phyloP scores from a whole-genome alignment of 2,329 filamentous ascomycete species.

The Penicillium sclerotiorum region DNA sequence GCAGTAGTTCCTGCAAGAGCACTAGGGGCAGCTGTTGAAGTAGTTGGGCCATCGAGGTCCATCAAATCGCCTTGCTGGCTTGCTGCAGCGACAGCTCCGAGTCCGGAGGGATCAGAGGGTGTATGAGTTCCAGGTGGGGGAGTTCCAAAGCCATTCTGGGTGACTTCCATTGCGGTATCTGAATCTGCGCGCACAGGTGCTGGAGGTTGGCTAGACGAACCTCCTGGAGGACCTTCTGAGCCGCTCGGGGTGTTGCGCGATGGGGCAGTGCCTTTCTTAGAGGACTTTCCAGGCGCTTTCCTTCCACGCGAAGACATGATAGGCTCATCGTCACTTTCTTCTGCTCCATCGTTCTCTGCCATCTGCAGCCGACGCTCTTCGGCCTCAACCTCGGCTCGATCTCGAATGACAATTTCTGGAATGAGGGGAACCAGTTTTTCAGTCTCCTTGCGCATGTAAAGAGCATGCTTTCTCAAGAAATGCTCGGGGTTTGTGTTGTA shows the following conservation, averaged over 20 bases:
- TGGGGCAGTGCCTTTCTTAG: constrained; percentile 65
- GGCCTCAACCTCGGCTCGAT: constrained; percentile 91
- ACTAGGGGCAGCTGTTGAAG: constrained; percentile 68
- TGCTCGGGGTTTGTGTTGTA: constrained; percentile 92
- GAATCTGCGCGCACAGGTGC: constrained; percentile 67
- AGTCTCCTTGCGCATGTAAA: constrained; percentile 95
- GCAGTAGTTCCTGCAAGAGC: constrained; percentile 71
- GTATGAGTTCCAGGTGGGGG: constrained; percentile 78
- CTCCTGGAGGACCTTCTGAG: constrained; percentile 73
- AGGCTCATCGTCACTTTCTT: constrained; percentile 95
- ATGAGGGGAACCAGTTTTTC: constrained; percentile 96
- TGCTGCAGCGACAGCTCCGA: constrained; percentile 58
- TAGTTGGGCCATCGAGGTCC: constrained; percentile 76
- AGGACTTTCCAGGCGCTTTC: constrained; percentile 73
- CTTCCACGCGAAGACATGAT: constrained; percentile 97
- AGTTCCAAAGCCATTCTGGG: constrained; percentile 80
- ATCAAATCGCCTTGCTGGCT: constrained; percentile 84
- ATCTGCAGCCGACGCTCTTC: constrained; percentile 79
- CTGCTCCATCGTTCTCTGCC: constrained; percentile 77
- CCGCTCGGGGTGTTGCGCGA: constrained; percentile 75
- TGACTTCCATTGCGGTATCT: constrained; percentile 72
- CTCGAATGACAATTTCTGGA: constrained; percentile 85
- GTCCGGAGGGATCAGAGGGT: constrained; percentile 71
- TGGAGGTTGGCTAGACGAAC: constrained; percentile 51
- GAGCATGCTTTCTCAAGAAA: constrained; percentile 85